A percentile compares a stretch with the other conserved stretches of the same genome.
phyloP scores from a whole-genome alignment of 805 yeast genomes.

The Torulaspora indica region DNA sequence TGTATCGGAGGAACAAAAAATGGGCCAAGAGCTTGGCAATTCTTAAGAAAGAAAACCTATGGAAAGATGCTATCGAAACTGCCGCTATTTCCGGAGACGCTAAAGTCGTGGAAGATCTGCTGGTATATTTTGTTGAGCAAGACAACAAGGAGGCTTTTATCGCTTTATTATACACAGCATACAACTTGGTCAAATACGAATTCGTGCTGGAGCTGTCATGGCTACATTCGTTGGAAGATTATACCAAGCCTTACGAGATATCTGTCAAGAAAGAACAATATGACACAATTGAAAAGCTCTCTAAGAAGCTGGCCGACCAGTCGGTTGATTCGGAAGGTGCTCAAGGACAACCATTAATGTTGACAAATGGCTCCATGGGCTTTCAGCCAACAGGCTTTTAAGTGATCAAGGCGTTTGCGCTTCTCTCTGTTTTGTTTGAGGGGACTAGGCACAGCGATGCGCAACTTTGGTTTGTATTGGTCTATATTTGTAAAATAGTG shows the following conservation, averaged over 20 bases:
- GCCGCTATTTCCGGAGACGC: constrained; percentile 75
- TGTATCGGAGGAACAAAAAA: constrained; percentile 91
- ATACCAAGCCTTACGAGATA: constrained; percentile 87
- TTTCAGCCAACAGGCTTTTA: constrained; percentile 70
- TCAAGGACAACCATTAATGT: constrained; percentile 67
- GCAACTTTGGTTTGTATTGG: neutral
- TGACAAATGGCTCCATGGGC: constrained; percentile 76
- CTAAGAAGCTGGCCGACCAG: constrained; percentile 66
- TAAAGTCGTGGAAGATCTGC: constrained; percentile 81
- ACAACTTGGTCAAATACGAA: constrained; percentile 73
- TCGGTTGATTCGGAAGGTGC: constrained; percentile 50
- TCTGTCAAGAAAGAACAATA: constrained; percentile 78
- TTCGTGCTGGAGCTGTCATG: constrained; percentile 85
- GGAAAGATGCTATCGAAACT: constrained; percentile 92
- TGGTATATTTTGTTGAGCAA: constrained; percentile 90
- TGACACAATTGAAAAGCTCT: constrained; percentile 56
- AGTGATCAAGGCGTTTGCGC: constrained; percentile 38
- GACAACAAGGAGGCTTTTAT: constrained; percentile 95
- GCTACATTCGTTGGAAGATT: constrained; percentile 79
- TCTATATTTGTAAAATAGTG: constrained; percentile 1
- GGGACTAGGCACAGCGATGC: constrained; percentile 8
- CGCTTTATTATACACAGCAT: constrained; percentile 82
- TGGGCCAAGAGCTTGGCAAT: constrained; percentile 85
- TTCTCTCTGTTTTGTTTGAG: constrained; percentile 18
- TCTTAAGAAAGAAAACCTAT: constrained; percentile 84